Conservation (phyloP, 2,329 filamentous ascomycete species). For the Pseudogymnoascus sp. region DNA sequence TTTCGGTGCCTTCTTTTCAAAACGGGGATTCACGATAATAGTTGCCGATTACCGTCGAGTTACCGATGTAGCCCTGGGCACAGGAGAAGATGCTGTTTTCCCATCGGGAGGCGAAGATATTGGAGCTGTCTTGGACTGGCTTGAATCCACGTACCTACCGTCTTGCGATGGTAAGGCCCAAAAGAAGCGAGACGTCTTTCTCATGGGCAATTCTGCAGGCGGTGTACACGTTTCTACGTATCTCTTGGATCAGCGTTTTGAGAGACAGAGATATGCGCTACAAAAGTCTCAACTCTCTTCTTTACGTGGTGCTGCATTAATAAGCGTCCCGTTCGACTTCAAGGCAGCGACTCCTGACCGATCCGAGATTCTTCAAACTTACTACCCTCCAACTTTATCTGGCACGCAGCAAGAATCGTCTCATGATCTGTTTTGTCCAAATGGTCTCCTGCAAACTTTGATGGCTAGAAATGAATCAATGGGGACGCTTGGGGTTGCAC, state of each 20-base stretch:
- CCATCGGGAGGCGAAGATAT: constrained; percentile 25
- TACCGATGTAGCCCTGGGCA: constrained; percentile 11
- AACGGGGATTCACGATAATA: constrained; percentile 20
- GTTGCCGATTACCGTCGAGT: constrained; percentile 24
- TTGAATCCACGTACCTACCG: constrained; percentile 11
- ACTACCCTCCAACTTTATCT: background rate
- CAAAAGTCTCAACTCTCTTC: background rate
- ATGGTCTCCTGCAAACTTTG: constrained; percentile 12
- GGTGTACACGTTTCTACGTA: constrained; percentile 25
- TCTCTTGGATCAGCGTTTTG: constrained; percentile 18
- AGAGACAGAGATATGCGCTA: constrained; percentile 16
- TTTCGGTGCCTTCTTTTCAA: constrained; percentile 24
- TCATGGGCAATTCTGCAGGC: constrained; percentile 26
- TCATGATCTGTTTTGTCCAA: constrained; percentile 1
- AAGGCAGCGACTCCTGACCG: background rate
- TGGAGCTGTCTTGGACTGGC: constrained; percentile 17
- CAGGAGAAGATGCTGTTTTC: constrained; percentile 20
- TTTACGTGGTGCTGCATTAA: constrained; percentile 19
- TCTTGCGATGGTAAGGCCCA: background rate
- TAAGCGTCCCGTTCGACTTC: constrained; percentile 22
- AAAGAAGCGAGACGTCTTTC: constrained; percentile 19
- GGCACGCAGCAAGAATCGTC: background rate
- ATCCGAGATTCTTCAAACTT: constrained; percentile 11
- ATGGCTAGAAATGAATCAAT: constrained; percentile 14
- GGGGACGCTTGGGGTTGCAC: constrained; percentile 7